These are phyloP conservation scores for Alternaria hordeiaustralica DNA, from an alignment of 2,329 filamentous ascomycete species.

Conservation along the genomic window DNA sequence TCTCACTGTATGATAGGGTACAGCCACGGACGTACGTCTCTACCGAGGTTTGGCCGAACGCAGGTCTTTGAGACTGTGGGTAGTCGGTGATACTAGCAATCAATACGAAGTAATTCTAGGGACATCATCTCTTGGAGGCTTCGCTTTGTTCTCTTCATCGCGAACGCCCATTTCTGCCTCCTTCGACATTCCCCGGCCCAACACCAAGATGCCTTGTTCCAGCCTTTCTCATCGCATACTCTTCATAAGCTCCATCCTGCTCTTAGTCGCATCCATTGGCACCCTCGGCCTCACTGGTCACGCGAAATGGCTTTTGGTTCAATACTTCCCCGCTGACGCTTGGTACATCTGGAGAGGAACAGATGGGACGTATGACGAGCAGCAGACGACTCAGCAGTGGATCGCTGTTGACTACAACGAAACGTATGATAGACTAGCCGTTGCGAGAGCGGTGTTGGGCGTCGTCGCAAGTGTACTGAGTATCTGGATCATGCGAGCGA, in stretches of 20 bases:
- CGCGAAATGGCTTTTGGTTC: background rate
- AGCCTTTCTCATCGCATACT: background rate
- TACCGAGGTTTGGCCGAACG: background rate
- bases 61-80: background rate
- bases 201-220: background rate
- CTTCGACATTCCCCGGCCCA: background rate
- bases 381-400: background rate
- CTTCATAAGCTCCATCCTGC: background rate
- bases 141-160: background rate
- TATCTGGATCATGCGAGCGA: background rate
- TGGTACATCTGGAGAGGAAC: slow-evolving; percentile 3
- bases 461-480: background rate
- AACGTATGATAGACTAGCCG: background rate
- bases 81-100: background rate
- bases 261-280: background rate
- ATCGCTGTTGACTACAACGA: background rate
- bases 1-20: background rate
- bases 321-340: background rate
- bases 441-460: background rate
- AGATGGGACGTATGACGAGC: background rate
- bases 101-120: background rate
- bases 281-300: background rate
- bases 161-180: background rate
- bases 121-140: background rate
- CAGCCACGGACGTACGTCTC: background rate